Evolutionary conservation across 257 asterid genomes (phyloP).

Genomic region (Fraxinus anomala): DNA sequence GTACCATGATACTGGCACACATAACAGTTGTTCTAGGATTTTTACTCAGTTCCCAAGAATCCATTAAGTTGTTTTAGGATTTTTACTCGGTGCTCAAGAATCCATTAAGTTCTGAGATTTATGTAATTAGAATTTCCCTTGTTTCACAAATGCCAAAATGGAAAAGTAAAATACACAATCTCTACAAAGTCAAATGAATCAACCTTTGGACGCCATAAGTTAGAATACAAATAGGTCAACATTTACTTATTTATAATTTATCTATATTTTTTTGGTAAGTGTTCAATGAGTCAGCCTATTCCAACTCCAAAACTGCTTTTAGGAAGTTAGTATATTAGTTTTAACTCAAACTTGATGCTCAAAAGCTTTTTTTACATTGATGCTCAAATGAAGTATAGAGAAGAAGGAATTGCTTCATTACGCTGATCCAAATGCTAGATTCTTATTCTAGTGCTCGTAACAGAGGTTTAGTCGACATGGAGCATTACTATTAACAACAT

Average conservation of each 20-base stretch:
- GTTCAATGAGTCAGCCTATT: not conserved
- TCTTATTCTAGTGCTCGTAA: not conserved
- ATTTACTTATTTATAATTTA: not conserved
- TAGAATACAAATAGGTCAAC: not conserved
- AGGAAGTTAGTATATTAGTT: not conserved
- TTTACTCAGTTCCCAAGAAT: not conserved
- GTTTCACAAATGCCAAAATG: not conserved
- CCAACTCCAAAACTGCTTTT: not conserved
- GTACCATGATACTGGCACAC: not conserved
- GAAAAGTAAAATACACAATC: not conserved
- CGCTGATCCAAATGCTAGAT: not conserved
- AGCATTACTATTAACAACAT: not conserved
- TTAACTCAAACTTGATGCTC: not conserved
- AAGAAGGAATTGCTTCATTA: not conserved
- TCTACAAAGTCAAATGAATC: not conserved
- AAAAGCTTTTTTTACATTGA: not conserved
- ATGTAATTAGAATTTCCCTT: not conserved
- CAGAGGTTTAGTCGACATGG: not conserved
- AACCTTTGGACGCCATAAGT: not conserved
- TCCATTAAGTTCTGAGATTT: not conserved
- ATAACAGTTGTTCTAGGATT: constrained; percentile 5
- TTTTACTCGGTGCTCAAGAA: no score
- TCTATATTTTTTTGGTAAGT: not conserved
- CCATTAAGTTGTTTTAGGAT: not conserved
- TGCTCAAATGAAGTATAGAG: no score